Conservation (phyloP, 257 asterid genomes). For the Nicotiana tomentosiformis region DNA sequence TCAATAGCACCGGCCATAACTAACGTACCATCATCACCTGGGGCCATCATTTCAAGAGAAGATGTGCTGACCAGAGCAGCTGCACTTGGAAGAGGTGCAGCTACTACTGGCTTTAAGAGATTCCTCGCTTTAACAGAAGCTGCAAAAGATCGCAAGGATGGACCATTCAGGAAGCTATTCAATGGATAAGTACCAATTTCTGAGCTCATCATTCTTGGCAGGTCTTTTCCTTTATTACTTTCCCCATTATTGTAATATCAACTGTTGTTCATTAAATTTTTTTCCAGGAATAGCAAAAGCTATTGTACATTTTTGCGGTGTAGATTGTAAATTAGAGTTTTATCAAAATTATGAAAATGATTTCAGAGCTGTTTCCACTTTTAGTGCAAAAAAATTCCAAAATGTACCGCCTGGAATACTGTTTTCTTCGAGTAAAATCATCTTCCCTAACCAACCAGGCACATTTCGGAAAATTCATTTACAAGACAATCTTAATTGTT, state of each 20-base stretch:
- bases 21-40: conserved; percentile 40
- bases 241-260: neutral
- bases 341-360: neutral
- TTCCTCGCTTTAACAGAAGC: conserved; percentile 90
- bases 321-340: conserved; percentile 9
- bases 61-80: conserved; percentile 95
- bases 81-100: conserved; percentile 96
- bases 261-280: neutral
- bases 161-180: conserved; percentile 87
- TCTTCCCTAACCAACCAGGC: neutral
- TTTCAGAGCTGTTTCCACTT: neutral
- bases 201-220: neutral
- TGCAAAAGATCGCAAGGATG: conserved; percentile 89
- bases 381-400: neutral
- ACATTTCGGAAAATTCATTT: neutral
- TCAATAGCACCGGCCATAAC: conserved; percentile 35
- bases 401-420: neutral
- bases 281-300: neutral
- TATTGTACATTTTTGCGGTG: neutral
- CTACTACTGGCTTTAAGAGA: conserved; percentile 86
- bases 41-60: conserved; percentile 64
- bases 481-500: neutral
- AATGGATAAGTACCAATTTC: conserved; percentile 38
- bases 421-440: neutral
- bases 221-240: conserved; percentile 1